Conservation (phyloP, 257 asterid genomes). For the Solanum bukasovii region DNA sequence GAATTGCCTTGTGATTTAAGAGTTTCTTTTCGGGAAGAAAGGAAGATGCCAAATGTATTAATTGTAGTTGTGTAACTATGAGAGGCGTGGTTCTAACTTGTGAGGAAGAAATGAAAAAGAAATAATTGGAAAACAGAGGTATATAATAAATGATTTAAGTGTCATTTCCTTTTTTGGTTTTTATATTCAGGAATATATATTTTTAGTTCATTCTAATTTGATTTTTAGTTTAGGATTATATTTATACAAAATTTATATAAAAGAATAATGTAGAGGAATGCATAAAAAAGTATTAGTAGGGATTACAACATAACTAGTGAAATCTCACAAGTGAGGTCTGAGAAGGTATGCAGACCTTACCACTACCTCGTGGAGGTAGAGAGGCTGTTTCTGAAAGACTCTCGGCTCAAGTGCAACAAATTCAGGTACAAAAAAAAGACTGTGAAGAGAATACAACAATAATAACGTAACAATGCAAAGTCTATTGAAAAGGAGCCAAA, state of each 20-base stretch:
- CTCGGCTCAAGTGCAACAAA: neutral
- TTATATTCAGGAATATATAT: neutral
- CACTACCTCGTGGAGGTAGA: neutral
- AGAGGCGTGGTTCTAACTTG: neutral
- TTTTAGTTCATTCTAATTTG: neutral
- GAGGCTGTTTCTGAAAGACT: rapidly evolving
- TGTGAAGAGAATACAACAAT: neutral
- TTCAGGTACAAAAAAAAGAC: neutral
- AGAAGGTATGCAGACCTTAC: neutral
- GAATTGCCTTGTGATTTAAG: neutral
- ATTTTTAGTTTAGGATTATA: neutral
- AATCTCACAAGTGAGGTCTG: neutral
- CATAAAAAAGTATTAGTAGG: neutral
- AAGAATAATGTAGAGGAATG: neutral
- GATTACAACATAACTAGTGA: neutral
- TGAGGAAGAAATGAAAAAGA: neutral
- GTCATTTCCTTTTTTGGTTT: neutral
- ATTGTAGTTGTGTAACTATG: neutral
- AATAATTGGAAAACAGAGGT: neutral
- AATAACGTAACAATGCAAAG: neutral
- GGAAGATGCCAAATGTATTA: neutral
- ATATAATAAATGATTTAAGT: neutral
- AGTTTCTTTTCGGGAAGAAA: neutral
- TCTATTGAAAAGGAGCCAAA: neutral
- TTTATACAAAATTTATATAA: neutral